Percentiles rank a stretch among this genome's conserved stretches.
phyloP scores from a whole-genome alignment of 768 basidiomycete species.

The Phaeotremella fagi region DNA sequence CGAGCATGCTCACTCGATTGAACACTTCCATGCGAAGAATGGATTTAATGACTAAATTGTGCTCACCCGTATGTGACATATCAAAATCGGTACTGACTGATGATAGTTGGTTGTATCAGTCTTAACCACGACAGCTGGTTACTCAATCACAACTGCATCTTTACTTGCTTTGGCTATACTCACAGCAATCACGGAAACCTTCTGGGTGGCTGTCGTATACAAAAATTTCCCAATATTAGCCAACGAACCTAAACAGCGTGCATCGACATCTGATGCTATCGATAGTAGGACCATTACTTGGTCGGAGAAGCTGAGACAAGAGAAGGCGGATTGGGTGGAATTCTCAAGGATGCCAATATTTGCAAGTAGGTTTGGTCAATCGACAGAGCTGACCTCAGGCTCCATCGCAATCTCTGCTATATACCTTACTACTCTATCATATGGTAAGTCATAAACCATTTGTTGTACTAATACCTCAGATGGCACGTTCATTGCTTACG shows the following conservation, averaged over 20 bases:
- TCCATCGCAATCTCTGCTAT: constrained; percentile 37
- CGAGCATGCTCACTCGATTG: constrained; percentile 26
- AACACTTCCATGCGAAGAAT: constrained; percentile 44
- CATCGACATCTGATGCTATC: background rate
- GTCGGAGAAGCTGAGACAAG: constrained; percentile 3
- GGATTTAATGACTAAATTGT: constrained; percentile 38
- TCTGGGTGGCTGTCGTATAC: constrained; percentile 46
- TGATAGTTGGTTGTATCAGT: constrained; percentile 30
- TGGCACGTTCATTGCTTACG: constrained; percentile 46
- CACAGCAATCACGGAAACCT: constrained; percentile 28
- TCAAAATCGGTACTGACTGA: background rate
- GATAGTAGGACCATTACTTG: background rate
- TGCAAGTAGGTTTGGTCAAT: constrained; percentile 25
- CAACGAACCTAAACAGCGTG: constrained; percentile 15
- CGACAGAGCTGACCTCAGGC: constrained; percentile 22
- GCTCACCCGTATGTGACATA: constrained; percentile 32
- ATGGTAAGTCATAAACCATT: constrained; percentile 17
- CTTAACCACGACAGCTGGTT: constrained; percentile 29
- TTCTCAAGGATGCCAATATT: constrained; percentile 44
- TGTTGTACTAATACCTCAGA: constrained; percentile 14
- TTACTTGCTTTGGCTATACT: constrained; percentile 22
- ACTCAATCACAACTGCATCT: constrained; percentile 19
- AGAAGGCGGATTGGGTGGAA: constrained; percentile 33
- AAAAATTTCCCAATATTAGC: constrained; percentile 36
- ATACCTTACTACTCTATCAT: constrained; percentile 44